phyloP scores from a whole-genome alignment of 106 monocot species.

The Dendrobium officinale region DNA sequence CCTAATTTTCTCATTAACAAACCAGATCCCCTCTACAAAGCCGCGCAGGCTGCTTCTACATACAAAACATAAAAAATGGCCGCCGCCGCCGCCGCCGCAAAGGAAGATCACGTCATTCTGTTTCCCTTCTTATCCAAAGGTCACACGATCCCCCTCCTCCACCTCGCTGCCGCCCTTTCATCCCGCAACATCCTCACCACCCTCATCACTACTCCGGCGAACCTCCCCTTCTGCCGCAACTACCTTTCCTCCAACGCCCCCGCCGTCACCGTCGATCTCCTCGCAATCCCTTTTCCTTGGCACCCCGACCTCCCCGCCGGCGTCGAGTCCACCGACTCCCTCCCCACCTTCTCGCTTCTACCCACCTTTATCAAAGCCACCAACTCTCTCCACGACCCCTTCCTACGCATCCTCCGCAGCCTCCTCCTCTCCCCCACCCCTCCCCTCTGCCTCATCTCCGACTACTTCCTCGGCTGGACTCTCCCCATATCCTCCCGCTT shows the following conservation, averaged over 20 bases:
- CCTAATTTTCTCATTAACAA: too few relatives aligned
- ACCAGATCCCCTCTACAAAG: too few relatives aligned
- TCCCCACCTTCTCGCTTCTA: constrained; percentile 19
- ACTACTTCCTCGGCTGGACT: constrained; percentile 36
- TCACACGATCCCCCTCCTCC: constrained; percentile 46
- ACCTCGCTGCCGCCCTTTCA: constrained; percentile 21
- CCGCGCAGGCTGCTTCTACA: too few relatives aligned
- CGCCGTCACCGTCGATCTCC: constrained; percentile 8
- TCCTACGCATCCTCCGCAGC: not conserved
- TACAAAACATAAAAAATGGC: too few relatives aligned
- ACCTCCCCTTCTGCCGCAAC: constrained; percentile 21
- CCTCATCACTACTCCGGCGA: constrained; percentile 37
- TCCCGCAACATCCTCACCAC: constrained; percentile 16
- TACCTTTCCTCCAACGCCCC: constrained; percentile 4
- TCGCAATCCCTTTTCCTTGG: constrained; percentile 15
- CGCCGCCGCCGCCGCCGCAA: too few relatives aligned
- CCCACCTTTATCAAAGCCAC: constrained; percentile 9
- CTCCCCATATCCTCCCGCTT: not conserved
- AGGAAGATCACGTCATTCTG: not conserved
- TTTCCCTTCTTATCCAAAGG: constrained; percentile 50
- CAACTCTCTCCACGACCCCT: constrained; percentile 7
- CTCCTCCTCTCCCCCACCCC: constrained; percentile 2
- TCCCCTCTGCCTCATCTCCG: constrained; percentile 27
- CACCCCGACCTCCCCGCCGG: constrained; percentile 1
- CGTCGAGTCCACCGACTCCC: constrained; percentile 28